Conservation (phyloP, 306 rosid genomes). For the Rubus idaeus region DNA sequence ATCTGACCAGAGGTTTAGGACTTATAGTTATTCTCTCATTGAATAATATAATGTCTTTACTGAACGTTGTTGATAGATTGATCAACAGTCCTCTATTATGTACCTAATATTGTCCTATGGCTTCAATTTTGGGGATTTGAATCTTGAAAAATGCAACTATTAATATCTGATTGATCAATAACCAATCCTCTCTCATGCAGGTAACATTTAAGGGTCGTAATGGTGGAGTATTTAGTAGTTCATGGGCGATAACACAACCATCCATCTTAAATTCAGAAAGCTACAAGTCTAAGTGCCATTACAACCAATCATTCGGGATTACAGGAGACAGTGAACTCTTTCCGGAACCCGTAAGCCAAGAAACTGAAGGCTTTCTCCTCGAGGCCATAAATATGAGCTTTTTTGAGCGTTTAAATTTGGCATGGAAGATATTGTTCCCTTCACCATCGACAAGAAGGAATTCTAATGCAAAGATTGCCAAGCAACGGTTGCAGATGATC, state of each 20-base stretch:
- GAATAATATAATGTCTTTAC: background rate
- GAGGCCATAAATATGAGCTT: slow-evolving; percentile 80
- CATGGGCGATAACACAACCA: background rate
- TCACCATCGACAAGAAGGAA: slow-evolving; percentile 56
- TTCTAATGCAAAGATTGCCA: slow-evolving; percentile 84
- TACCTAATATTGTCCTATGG: background rate
- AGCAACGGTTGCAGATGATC: slow-evolving; percentile 92
- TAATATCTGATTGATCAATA: background rate
- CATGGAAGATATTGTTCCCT: slow-evolving; percentile 84
- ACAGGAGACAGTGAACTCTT: slow-evolving; percentile 12
- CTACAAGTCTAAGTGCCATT: slow-evolving; percentile 7
- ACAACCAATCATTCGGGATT: background rate
- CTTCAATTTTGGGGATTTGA: background rate
- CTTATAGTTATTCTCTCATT: background rate
- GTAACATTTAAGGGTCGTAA: slow-evolving; percentile 5
- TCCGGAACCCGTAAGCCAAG: background rate
- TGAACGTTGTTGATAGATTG: background rate
- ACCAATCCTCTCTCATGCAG: slow-evolving; percentile 1
- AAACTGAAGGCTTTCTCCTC: slow-evolving; percentile 52
- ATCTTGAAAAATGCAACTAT: background rate
- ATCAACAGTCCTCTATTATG: background rate
- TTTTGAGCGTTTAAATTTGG: slow-evolving; percentile 77
- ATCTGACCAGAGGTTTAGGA: background rate
- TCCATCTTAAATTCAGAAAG: background rate
- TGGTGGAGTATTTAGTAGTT: slow-evolving; percentile 1